These are phyloP conservation scores for Solanum peruvianum DNA, from an alignment of 257 asterid species.

Conservation along the genomic window DNA sequence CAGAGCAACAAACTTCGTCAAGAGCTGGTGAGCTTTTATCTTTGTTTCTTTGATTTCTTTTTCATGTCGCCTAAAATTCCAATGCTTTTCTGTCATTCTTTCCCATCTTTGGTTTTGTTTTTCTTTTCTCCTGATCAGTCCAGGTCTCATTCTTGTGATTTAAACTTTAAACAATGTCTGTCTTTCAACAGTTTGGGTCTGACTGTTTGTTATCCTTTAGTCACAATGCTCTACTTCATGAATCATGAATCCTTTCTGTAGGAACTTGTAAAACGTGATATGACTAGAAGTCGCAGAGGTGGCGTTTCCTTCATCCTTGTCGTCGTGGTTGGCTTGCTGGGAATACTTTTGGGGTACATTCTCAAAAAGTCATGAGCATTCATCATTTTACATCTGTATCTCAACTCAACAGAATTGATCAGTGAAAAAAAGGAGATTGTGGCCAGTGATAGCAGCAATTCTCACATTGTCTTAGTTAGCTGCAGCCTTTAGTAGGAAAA, in stretches of 20 bases:
- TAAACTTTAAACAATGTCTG: not conserved
- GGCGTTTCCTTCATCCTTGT: conserved; percentile 32
- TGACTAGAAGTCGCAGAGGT: conserved; percentile 27
- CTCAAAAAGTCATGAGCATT: conserved; percentile 31
- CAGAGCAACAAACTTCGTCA: conserved; percentile 48
- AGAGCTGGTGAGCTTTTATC: conserved; percentile 39
- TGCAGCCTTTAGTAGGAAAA: not conserved
- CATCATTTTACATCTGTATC: not conserved
- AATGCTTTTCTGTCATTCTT: not conserved
- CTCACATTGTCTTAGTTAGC: not conserved
- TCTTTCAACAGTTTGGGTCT: not conserved
- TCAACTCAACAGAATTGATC: not conserved
- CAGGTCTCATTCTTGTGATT: not conserved
- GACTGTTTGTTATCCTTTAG: not conserved
- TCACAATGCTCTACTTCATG: not conserved
- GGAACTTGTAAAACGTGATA: conserved; percentile 32
- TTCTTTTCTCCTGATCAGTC: not conserved
- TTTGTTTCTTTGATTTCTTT: not conserved
- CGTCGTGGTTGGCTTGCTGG: conserved; percentile 37
- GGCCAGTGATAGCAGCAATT: not conserved
- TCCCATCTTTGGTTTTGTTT: not conserved
- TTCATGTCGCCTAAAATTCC: not conserved
- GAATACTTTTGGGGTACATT: conserved; percentile 34
- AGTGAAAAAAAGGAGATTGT: not conserved
- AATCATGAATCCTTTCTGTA: not conserved